These are phyloP conservation scores for Bassia scoparia DNA, from an alignment of 148 eudicot species.

Conservation along the genomic window DNA sequence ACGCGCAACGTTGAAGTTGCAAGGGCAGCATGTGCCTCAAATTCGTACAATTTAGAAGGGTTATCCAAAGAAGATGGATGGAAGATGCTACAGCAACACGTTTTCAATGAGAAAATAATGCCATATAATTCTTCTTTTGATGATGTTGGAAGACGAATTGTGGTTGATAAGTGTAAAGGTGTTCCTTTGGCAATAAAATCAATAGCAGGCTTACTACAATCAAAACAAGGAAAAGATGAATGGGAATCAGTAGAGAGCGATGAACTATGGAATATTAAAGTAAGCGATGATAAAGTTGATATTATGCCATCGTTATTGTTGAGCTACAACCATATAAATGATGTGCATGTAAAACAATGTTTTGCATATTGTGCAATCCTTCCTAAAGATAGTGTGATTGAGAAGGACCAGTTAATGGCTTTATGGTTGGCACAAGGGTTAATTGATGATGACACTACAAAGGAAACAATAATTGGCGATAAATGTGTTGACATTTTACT, in stretches of 20 bases:
- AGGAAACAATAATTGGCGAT: conserved; percentile 12
- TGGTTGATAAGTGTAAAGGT: no score
- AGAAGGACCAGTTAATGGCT: neutral
- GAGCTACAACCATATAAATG: conserved; percentile 9
- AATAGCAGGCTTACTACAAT: no score
- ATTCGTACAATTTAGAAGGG: no score
- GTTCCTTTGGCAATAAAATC: no score
- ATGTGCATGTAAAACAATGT: conserved; percentile 5
- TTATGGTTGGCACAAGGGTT: conserved; percentile 16
- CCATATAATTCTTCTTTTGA: no score
- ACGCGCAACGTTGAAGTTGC: no score
- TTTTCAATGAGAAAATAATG: no score
- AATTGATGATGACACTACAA: neutral
- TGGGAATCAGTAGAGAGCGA: neutral
- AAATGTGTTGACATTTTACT: neutral
- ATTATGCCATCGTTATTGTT: conserved; percentile 11
- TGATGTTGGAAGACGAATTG: no score
- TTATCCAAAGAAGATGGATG: no score
- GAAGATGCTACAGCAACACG: no score
- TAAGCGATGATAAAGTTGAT: neutral
- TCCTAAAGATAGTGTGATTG: neutral
- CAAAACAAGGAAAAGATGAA: no score
- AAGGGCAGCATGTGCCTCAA: no score
- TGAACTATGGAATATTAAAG: conserved; percentile 1
- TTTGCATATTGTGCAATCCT: conserved; percentile 9